Base-by-base conservation (phyloP, 768 basidiomycete genomes). In the Phylloporus sp. region DNA sequence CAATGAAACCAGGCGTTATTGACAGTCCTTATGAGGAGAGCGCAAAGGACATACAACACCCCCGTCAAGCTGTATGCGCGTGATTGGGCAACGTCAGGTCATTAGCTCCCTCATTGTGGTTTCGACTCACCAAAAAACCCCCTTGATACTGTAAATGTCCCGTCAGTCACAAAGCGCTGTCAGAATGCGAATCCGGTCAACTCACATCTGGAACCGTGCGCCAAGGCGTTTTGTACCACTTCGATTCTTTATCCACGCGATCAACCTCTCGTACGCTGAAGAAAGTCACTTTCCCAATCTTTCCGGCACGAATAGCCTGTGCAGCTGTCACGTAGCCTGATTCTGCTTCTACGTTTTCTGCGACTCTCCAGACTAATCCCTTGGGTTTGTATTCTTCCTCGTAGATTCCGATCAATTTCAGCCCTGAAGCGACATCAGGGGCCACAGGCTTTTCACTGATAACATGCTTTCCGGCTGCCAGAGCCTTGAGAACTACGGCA, bases 391-490 rank as follows among this genome's bases (percentile, higher is more conserved):
- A 91, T 45, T 74, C 70, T 47, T 68, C 65, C 57, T 88, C 79
- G 67, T 90, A 94, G 34, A 72, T 75, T 31, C 77, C 72, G 64
- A 94, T 84, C 44, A 93, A 74, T 54, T 73, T 72, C 41, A 81
- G 68, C 0, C 86, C 91, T 3, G 72, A 70, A 26, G 76, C 75
- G 40, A 92, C 81, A 59, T 87, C 84, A 36, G 83, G 75, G 4
- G 83, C 89, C 13, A 93, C 77, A 6, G 93, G 93, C 63, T 95
- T 95, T 74, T 95, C 92, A 67, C 85, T 86, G 53, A 94, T 64
- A 44, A 95, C 90, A 63, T 94, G 88, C 71, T 95, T 95, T 24
- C 91, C 88, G 3, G 88, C 86, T 1, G 73, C 78, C 32, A 86
- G 71, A 0, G 80, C 79, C 60, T 78, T 80, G 51, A 80, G 68